Percentiles rank a stretch among this genome's conserved stretches.
Evolutionary conservation across 768 basidiomycete species (phyloP).

Genomic region (Terana coerulea): DNA sequence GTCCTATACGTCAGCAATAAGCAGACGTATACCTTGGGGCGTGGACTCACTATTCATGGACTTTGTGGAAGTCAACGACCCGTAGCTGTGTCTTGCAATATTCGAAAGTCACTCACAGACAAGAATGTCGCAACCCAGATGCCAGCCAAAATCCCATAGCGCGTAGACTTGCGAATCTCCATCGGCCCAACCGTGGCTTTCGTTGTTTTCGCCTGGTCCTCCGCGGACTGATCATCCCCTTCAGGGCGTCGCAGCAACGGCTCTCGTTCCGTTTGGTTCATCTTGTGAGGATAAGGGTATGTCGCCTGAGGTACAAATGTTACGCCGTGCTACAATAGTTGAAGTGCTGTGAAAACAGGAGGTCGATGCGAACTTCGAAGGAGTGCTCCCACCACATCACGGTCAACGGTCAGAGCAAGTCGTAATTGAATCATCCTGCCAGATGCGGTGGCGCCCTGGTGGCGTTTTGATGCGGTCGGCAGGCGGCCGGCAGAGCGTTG

Average conservation of each 20-base stretch:
- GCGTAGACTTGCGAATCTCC: constrained; percentile 56
- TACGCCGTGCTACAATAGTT: no score
- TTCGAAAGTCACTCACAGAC: constrained; percentile 44
- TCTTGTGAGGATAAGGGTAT: not conserved
- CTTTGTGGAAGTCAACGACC: constrained; percentile 25
- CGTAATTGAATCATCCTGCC: no score
- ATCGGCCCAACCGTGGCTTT: constrained; percentile 41
- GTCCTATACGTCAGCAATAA: constrained; percentile 3
- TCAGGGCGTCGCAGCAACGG: not conserved
- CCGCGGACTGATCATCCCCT: not conserved
- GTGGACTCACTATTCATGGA: constrained; percentile 51
- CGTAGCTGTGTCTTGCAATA: not conserved
- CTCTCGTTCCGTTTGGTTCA: not conserved
- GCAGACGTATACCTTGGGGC: constrained; percentile 1
- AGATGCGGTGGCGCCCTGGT: no score
- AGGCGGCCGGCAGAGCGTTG: no score
- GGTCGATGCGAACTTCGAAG: no score
- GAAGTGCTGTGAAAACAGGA: no score
- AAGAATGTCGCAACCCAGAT: constrained; percentile 73
- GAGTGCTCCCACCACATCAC: no score
- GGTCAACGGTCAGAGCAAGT: no score
- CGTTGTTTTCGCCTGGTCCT: not conserved
- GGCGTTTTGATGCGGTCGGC: no score
- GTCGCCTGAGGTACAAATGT: no score
- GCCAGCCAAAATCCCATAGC: constrained; percentile 64